A percentile compares a stretch with the other conserved stretches of the same genome.
These are phyloP conservation scores for Leccinum longicurvipes DNA, from an alignment of 768 basidiomycete species.

Conservation along the genomic window DNA sequence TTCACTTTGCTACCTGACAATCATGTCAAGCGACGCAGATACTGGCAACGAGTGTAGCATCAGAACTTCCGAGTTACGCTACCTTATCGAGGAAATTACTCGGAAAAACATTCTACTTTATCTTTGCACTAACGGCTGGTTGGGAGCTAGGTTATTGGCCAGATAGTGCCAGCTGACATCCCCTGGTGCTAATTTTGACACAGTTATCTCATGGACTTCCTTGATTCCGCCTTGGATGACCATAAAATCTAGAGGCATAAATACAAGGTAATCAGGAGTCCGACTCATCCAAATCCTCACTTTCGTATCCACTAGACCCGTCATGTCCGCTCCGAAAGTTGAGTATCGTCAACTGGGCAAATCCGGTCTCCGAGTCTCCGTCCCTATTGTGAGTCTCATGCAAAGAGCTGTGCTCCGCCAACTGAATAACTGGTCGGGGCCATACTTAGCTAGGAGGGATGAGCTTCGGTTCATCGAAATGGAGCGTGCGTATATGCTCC, in stretches of 20 bases:
- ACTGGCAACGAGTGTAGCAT: neutral
- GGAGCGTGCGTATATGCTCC: slow-evolving; percentile 19
- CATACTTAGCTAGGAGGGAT: slow-evolving; percentile 26
- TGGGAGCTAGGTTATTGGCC: too few species aligned
- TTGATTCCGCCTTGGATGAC: neutral
- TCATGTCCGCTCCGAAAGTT: slow-evolving; percentile 13
- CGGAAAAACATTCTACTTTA: neutral
- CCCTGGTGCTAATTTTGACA: neutral
- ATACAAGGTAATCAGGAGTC: neutral
- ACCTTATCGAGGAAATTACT: neutral
- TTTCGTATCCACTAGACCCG: neutral
- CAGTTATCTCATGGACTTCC: neutral
- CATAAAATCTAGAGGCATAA: neutral
- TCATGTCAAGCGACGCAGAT: too few species aligned
- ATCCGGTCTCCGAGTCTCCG: slow-evolving; percentile 30
- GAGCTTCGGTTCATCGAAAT: slow-evolving; percentile 28
- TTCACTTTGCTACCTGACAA: neutral
- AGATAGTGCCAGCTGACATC: neutral
- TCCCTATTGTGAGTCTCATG: slow-evolving; percentile 29
- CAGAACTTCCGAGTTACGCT: neutral
- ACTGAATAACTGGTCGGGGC: neutral
- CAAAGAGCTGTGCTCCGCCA: neutral
- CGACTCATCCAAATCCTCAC: neutral
- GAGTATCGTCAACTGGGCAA: slow-evolving; percentile 27
- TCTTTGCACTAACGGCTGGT: neutral